A percentile compares a stretch with the other conserved stretches of the same genome.
These are phyloP conservation scores for Sugiyamaella mastotermitis DNA, from an alignment of 805 yeast genomes.

Conservation along the genomic window DNA sequence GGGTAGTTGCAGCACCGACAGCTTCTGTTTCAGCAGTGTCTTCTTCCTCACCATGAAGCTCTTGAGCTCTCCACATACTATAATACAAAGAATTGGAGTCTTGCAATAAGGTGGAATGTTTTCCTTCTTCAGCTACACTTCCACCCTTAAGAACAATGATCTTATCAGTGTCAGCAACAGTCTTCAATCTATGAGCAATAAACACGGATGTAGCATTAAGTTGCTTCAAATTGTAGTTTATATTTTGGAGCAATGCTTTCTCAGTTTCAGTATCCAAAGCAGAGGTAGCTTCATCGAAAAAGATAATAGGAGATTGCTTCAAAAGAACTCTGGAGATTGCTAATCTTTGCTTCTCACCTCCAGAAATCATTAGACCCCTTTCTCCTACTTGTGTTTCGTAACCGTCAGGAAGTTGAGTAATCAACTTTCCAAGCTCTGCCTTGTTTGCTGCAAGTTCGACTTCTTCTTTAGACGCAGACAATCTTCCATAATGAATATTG, in stretches of 20 bases:
- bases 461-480: constrained; percentile 67
- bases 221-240: constrained; percentile 57
- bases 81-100: constrained; percentile 59
- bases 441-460: constrained; percentile 55
- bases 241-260: constrained; percentile 70
- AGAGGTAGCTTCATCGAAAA: constrained; percentile 93
- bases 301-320: constrained; percentile 82
- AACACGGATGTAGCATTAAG: constrained; percentile 68
- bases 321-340: constrained; percentile 89
- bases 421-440: constrained; percentile 62
- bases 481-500: constrained; percentile 79
- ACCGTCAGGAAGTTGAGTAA: constrained; percentile 76
- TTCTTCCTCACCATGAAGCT: constrained; percentile 45
- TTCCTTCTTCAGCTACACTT: constrained; percentile 79
- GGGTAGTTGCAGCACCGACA: neutral
- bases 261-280: constrained; percentile 97
- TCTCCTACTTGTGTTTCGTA: constrained; percentile 87
- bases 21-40: constrained; percentile 1
- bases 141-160: constrained; percentile 84
- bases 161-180: constrained; percentile 89
- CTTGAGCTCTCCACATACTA: constrained; percentile 90
- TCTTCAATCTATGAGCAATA: constrained; percentile 90
- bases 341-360: constrained; percentile 96
- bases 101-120: constrained; percentile 57
- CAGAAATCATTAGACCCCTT: constrained; percentile 95